A percentile compares a stretch with the other conserved stretches of the same genome.
These are phyloP conservation scores for Cercospora sesami DNA, from an alignment of 2,329 filamentous ascomycete genomes.

Conservation along the genomic window DNA sequence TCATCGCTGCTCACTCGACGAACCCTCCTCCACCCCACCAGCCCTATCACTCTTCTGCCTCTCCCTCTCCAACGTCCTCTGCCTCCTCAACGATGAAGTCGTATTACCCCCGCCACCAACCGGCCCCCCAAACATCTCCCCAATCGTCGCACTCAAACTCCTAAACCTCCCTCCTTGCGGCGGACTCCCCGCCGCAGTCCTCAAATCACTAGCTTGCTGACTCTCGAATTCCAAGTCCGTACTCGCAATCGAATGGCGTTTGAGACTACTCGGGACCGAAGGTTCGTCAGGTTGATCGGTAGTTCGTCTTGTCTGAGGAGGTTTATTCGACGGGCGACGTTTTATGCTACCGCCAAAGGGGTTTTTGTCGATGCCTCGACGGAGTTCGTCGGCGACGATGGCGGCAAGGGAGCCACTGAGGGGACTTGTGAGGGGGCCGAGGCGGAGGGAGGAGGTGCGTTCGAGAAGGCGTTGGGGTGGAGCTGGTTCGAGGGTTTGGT, in stretches of 20 bases:
- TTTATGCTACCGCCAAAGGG: constrained; percentile 23
- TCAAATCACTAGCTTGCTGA: constrained; percentile 22
- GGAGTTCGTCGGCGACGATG: constrained; percentile 64
- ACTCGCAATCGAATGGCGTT: constrained; percentile 33
- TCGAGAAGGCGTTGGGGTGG: constrained; percentile 44
- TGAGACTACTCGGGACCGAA: constrained; percentile 14
- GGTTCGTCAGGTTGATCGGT: constrained; percentile 9
- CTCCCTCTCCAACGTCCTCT: constrained; percentile 18
- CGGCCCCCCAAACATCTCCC: constrained; percentile 30
- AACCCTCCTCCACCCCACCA: not conserved
- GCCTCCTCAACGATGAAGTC: constrained; percentile 15
- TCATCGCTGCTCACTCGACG: not conserved
- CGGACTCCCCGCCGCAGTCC: constrained; percentile 24
- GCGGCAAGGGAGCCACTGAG: constrained; percentile 62
- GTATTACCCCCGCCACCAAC: not conserved
- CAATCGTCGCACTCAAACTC: constrained; percentile 33
- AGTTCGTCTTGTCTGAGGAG: constrained; percentile 14
- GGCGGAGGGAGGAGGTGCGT: constrained; percentile 53
- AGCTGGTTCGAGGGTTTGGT: constrained; percentile 31
- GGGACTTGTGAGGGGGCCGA: constrained; percentile 61
- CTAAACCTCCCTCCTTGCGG: constrained; percentile 22
- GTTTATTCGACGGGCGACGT: constrained; percentile 18
- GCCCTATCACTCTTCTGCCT: not conserved
- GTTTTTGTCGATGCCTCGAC: constrained; percentile 51
- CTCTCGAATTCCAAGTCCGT: constrained; percentile 29